Conservation (phyloP, 306 rosid genomes). For the Comarum palustre region DNA sequence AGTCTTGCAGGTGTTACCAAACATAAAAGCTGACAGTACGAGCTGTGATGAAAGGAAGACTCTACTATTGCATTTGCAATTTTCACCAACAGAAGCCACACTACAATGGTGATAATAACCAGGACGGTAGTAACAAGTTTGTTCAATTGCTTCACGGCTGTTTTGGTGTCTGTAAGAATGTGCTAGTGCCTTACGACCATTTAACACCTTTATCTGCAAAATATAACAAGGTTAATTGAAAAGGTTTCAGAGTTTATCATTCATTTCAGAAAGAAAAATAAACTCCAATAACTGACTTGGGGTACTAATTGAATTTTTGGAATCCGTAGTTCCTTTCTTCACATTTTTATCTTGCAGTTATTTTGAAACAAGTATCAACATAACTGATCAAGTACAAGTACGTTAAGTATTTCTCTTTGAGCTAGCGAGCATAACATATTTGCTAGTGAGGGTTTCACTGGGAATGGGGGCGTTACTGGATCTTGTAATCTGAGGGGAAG, state of each 20-base stretch:
- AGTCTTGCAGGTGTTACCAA: conserved; percentile 85
- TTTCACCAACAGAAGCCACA: conserved; percentile 86
- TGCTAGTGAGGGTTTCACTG: no score
- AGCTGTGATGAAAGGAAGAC: conserved; percentile 73
- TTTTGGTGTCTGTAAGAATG: conserved; percentile 84
- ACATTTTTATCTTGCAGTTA: not conserved
- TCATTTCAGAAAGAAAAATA: not conserved
- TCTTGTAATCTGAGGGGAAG: conserved; percentile 40
- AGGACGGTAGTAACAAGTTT: conserved; percentile 58
- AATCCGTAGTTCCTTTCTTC: not conserved
- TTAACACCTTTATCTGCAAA: conserved; percentile 71
- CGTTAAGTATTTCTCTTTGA: not conserved
- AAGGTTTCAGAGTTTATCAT: not conserved
- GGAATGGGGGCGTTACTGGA: conserved; percentile 38
- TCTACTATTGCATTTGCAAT: conserved; percentile 77
- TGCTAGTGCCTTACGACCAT: conserved; percentile 74
- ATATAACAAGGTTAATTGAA: conserved; percentile 8
- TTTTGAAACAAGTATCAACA: not conserved
- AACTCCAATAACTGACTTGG: not conserved
- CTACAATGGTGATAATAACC: conserved; percentile 40
- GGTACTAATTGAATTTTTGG: not conserved
- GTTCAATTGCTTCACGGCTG: conserved; percentile 77
- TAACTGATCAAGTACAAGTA: not conserved
- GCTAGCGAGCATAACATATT: not conserved
- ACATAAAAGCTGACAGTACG: conserved; percentile 64